Evolutionary conservation across 2,329 filamentous ascomycete species (phyloP).

Genomic region (Ambrosiella cleistominuta): DNA sequence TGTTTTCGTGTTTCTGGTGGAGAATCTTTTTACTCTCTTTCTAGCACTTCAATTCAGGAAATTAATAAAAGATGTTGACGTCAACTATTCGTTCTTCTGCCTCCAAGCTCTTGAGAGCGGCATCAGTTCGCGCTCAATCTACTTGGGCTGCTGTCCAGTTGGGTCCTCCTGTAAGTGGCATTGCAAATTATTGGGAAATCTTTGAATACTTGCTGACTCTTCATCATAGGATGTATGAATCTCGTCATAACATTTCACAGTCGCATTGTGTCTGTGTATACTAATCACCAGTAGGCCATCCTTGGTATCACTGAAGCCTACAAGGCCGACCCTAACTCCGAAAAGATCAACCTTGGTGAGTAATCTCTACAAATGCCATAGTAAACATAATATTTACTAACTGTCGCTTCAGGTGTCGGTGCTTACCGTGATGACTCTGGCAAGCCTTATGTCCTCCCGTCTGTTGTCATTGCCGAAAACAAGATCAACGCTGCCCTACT

Average conservation of each 20-base stretch:
- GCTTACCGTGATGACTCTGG: slow-evolving; percentile 97
- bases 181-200: neutral
- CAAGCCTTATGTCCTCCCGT: slow-evolving; percentile 94
- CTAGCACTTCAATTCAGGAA: neutral
- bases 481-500: slow-evolving; percentile 60
- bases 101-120: neutral
- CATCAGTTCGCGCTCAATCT: slow-evolving; percentile 43
- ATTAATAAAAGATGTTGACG: slow-evolving; percentile 25
- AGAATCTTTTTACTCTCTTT: neutral
- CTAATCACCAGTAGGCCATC: slow-evolving; percentile 42
- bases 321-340: slow-evolving; percentile 82
- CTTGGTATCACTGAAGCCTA: slow-evolving; percentile 95
- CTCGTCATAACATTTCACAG: neutral
- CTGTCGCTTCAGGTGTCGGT: slow-evolving; percentile 51
- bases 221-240: slow-evolving; percentile 10
- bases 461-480: slow-evolving; percentile 75
- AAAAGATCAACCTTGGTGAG: slow-evolving; percentile 95
- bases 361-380: slow-evolving; percentile 11
- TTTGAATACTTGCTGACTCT: slow-evolving; percentile 6
- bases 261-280: neutral
- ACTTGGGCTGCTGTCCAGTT: slow-evolving; percentile 85
- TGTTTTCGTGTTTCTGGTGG: no score
- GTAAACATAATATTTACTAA: neutral
- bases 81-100: slow-evolving; percentile 26
- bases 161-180: slow-evolving; percentile 67